Conservation (phyloP, 2,329 filamentous ascomycete species). For the Aspergillus felis region DNA sequence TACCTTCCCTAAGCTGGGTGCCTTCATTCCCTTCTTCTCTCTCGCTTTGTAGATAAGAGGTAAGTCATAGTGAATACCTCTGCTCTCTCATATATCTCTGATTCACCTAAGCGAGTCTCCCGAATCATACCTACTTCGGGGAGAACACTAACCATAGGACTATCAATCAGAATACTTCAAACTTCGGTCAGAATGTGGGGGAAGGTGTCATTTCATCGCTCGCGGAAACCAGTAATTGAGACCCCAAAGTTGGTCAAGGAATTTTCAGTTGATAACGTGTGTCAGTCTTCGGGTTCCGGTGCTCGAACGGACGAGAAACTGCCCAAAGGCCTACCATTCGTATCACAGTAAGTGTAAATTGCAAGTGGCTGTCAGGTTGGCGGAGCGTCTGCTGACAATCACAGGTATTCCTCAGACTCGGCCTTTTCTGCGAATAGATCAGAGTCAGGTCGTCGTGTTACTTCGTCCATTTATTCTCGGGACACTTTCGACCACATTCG, state of each 20-base stretch:
- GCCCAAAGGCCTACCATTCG: slow-evolving; percentile 31
- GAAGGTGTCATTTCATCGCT: slow-evolving; percentile 43
- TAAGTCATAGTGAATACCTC: background rate
- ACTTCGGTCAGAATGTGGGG: slow-evolving; percentile 51
- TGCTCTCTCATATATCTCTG: background rate
- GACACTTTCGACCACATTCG: slow-evolving; percentile 23
- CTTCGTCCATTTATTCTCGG: slow-evolving; percentile 60
- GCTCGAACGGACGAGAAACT: slow-evolving; percentile 21
- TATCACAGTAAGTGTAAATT: slow-evolving; percentile 35
- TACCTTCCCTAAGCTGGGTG: slow-evolving; percentile 2
- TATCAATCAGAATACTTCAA: background rate
- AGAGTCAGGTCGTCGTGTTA: slow-evolving; percentile 38
- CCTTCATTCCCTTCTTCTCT: background rate
- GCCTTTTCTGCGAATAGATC: slow-evolving; percentile 14
- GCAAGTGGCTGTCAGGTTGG: slow-evolving; percentile 4
- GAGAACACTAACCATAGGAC: background rate
- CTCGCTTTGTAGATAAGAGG: background rate
- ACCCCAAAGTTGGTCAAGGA: slow-evolving; percentile 45
- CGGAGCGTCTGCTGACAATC: background rate
- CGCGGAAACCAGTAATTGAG: slow-evolving; percentile 43
- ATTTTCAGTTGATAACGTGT: slow-evolving; percentile 43
- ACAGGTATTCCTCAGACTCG: slow-evolving; percentile 15
- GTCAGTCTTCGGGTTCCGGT: slow-evolving; percentile 34
- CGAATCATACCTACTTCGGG: background rate
- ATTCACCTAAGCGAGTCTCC: background rate